phyloP scores from a whole-genome alignment of 768 basidiomycete genomes.

The Rhizopogon vesiculosus region DNA sequence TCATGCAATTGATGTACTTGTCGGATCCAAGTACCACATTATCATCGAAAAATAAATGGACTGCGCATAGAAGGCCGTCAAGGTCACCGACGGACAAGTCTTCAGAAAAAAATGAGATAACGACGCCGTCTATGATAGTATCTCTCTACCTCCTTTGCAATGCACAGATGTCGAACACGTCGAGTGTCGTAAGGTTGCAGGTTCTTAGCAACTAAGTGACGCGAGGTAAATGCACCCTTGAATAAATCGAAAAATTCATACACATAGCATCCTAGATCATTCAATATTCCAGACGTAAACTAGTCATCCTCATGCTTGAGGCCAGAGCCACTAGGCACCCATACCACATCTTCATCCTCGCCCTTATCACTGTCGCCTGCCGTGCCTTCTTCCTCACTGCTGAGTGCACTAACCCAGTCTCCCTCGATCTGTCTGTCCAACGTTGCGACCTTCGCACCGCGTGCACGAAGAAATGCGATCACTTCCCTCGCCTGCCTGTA shows the following conservation, averaged over 20 bases:
- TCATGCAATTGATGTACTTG: background rate
- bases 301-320: constrained; percentile 9
- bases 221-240: background rate
- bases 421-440: constrained; percentile 42
- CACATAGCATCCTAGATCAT: background rate
- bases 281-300: background rate
- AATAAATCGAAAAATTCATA: background rate
- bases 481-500: constrained; percentile 72
- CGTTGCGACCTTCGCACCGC: constrained; percentile 67
- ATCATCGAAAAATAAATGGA: background rate
- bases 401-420: constrained; percentile 66
- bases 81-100: background rate
- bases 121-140: background rate
- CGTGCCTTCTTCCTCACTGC: constrained; percentile 45
- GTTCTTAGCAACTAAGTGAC: background rate
- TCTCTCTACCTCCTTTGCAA: background rate
- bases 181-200: background rate
- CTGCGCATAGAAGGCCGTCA: background rate
- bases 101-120: background rate
- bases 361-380: constrained; percentile 18
- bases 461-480: constrained; percentile 57
- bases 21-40: background rate
- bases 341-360: constrained; percentile 27
- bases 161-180: background rate
- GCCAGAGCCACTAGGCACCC: constrained; percentile 19